A percentile compares a stretch with the other conserved stretches of the same genome.
These are phyloP conservation scores for Kwoniella sp. DNA, from an alignment of 768 basidiomycete species.

Conservation along the genomic window DNA sequence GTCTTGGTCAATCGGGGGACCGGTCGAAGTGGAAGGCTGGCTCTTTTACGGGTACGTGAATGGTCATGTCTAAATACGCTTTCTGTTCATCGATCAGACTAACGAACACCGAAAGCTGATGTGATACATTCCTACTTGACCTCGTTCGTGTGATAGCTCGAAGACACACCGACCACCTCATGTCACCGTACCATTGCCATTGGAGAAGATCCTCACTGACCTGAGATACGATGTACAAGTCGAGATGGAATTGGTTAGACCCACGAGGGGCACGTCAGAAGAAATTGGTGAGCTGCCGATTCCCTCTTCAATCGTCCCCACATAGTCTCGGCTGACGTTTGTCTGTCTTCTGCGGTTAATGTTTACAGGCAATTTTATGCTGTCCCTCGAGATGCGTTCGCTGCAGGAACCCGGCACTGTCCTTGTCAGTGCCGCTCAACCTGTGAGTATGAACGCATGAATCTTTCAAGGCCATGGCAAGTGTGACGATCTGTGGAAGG, in stretches of 20 bases:
- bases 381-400: constrained; percentile 46
- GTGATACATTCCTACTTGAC: background rate
- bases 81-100: background rate
- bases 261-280: constrained; percentile 30
- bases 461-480: background rate
- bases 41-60: constrained; percentile 52
- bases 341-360: background rate
- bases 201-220: constrained; percentile 45
- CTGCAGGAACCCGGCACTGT: constrained; percentile 25
- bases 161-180: constrained; percentile 49
- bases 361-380: constrained; percentile 53
- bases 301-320: too few relatives aligned
- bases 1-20: constrained; percentile 46
- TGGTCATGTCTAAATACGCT: too few relatives aligned
- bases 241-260: constrained; percentile 54
- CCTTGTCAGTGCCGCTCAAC: constrained; percentile 42
- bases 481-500: too few relatives aligned
- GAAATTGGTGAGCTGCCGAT: constrained; percentile 38
- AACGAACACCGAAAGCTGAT: background rate
- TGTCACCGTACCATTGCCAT: constrained; percentile 37
- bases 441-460: constrained; percentile 24
- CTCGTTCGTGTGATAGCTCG: constrained; percentile 32
- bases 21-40: constrained; percentile 54
- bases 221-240: constrained; percentile 54
- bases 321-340: constrained; percentile 2